Evolutionary conservation across 306 rosid genomes (phyloP).

Genomic region (Pueraria montana): DNA sequence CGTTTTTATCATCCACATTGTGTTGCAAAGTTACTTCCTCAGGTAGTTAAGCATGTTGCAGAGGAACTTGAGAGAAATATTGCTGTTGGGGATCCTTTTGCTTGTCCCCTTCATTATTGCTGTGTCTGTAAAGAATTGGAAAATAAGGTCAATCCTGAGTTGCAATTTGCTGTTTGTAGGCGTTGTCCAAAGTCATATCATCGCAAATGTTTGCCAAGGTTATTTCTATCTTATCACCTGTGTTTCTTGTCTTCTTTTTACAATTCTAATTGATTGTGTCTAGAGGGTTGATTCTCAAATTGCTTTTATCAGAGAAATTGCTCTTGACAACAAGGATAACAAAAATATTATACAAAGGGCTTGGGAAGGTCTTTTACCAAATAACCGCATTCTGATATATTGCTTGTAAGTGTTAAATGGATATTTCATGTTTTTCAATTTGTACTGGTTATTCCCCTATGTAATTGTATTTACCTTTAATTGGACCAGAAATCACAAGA

Average conservation of each 20-base stretch:
- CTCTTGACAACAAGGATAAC: conserved; percentile 50
- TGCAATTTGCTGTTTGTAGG: conserved; percentile 87
- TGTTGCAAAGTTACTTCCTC: conserved; percentile 66
- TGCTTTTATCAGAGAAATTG: conserved; percentile 68
- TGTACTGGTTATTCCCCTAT: conserved; percentile 38
- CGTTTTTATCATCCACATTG: conserved; percentile 88
- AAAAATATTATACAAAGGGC: conserved; percentile 65
- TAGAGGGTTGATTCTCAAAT: conserved; percentile 48
- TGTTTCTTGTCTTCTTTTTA: conserved; percentile 10
- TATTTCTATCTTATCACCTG: conserved; percentile 30
- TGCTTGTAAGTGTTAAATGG: conserved; percentile 76
- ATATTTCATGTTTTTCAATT: conserved; percentile 34
- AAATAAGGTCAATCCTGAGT: conserved; percentile 61
- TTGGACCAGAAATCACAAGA: conserved; percentile 77
- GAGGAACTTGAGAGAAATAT: conserved; percentile 70
- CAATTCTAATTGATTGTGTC: conserved; percentile 12
- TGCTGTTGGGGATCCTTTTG: conserved; percentile 66
- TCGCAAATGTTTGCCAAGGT: conserved; percentile 93
- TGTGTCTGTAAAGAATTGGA: conserved; percentile 79
- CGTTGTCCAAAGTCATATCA: conserved; percentile 96
- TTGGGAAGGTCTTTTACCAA: conserved; percentile 81
- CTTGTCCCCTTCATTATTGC: conserved; percentile 89
- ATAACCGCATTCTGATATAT: conserved; percentile 82
- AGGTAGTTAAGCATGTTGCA: conserved; percentile 55
- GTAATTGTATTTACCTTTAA: conserved; percentile 36